Evolutionary conservation across 2,329 filamentous ascomycete species (phyloP), one percentile per base, ranked within the genome.

Genomic region (Exophiala xenobiotica): DNA sequence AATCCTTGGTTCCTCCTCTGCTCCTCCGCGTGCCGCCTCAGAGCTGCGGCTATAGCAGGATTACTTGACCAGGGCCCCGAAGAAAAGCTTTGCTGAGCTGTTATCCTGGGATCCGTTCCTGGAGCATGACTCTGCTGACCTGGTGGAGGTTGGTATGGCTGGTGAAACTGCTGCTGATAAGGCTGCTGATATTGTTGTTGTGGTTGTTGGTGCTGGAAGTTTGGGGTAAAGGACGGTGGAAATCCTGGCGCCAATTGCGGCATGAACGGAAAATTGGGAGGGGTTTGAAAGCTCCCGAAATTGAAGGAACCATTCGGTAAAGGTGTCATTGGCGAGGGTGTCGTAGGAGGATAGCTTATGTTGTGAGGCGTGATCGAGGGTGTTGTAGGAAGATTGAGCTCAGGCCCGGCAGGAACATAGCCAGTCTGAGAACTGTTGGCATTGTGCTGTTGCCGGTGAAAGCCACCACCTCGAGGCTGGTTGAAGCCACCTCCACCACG

Each of bases 101-200:
- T 31, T 23, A 24, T 43, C 37, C 20, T 43, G 31, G 38, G 12
- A 18, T 40, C 19, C 7, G 38, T 40, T 1, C 38, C 38, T 2
- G 38, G 38, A 40, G 38, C 38, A 24, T 49, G 46, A 12, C 38
- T 35, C 20, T 56, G 49, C 19, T 50, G 63, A 26, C 63, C 65
- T 48, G 69, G 68, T 5, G 72, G 67, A 44, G 77, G 70, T 29
- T 73, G 74, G 56, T 76, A 79, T 56, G 70, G 73, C 44, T 62
- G 59, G 52, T 67, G 67, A 14, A 63, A 61, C 49, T 70, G 69
- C 43, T 69, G 66, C 45, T 71, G 67, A n/a, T 70, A 69, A 39
- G 68, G 64, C 42, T 62, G 65, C 19, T 64, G 45, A 19, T 59
- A 55, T 31, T 70, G 63, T 6, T 56, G 50, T 46, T 61, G 55